These are phyloP conservation scores for Eryngium alpinum DNA, from an alignment of 140 eudicot genomes.

Conservation along the genomic window DNA sequence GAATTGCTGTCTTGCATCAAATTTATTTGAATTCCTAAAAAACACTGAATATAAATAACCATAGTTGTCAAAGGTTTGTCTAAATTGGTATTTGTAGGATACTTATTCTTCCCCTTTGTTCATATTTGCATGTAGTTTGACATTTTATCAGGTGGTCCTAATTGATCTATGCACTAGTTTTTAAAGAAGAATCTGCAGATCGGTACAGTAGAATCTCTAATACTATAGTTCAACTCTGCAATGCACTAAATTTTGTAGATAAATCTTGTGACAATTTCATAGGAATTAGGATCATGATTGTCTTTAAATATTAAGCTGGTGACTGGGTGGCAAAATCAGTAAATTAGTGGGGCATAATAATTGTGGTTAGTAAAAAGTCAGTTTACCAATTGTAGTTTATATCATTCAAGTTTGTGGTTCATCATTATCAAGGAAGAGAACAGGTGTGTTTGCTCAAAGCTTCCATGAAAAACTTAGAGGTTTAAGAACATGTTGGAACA, in stretches of 20 bases:
- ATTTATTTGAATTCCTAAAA: too few species aligned
- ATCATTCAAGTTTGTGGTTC: too few species aligned
- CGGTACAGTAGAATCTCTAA: not conserved
- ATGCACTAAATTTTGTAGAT: not conserved
- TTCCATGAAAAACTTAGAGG: not conserved
- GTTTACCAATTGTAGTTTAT: too few species aligned
- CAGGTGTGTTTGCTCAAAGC: not conserved
- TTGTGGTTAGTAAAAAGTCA: not conserved
- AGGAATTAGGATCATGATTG: not conserved
- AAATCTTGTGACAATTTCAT: not conserved
- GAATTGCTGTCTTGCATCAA: too few species aligned
- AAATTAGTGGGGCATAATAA: not conserved
- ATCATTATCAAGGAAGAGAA: too few species aligned
- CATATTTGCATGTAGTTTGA: not conserved
- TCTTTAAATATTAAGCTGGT: not conserved
- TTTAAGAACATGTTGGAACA: too few species aligned
- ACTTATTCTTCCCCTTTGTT: not conserved
- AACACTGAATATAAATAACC: not conserved
- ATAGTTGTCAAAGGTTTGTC: not conserved
- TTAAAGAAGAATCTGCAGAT: not conserved
- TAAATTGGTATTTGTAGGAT: not conserved
- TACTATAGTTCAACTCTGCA: not conserved
- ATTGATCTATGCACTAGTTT: not conserved
- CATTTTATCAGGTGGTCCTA: not conserved
- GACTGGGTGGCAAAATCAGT: not conserved